Evolutionary conservation across 2,329 filamentous ascomycete genomes (phyloP), one percentile per base, ranked within the genome.

Genomic region (Verticillium zaregamsianum): DNA sequence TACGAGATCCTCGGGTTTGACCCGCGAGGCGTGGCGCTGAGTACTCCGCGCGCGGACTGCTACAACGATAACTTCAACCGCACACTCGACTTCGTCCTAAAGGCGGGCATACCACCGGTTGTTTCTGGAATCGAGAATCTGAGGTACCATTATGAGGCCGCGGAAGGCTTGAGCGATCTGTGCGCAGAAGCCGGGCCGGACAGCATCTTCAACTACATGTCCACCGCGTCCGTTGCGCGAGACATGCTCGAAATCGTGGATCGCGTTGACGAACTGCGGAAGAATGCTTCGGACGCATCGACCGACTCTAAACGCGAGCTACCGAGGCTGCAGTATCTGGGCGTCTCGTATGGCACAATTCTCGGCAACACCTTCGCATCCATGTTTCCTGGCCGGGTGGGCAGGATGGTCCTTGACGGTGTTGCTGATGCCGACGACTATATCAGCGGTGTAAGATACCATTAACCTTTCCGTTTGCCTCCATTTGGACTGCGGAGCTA

Each of bases 241-340:
- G 79, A 80, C 57, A 79, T 80, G 75, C 69, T 80, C 3, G 75
- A 75, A 63, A 78, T 80, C 35, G 67, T 79, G n/a, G 78, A 80
- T 61, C 72, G 71, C 61, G 65, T 77, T 23, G 74, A 76, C 15
- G 75, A 77, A 64, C 65, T 74, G n/a, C 25, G 23, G 8, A 14
- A 15, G 56, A 63, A 32, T 33, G 55, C 25, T 37, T 54, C n/a
- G 9, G 59, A 15, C 60, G 49, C 8, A n/a, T 28, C n/a, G 45
- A 55, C 1, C 7, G 28, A 15, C 33, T 49, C 1, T 85, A 85
- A 20, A 73, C 73, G 79, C 15, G 68, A 82, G 59, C 70, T 81
- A 79, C 20, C 77, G 72, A 78, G 74, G 69, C 70, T 82, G 4
- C 74, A 73, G 39, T 84, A 82, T 67, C 84, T 80, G 80, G 82